These are phyloP conservation scores for Serendipita sp. DNA, from an alignment of 768 basidiomycete species.

Conservation along the genomic window DNA sequence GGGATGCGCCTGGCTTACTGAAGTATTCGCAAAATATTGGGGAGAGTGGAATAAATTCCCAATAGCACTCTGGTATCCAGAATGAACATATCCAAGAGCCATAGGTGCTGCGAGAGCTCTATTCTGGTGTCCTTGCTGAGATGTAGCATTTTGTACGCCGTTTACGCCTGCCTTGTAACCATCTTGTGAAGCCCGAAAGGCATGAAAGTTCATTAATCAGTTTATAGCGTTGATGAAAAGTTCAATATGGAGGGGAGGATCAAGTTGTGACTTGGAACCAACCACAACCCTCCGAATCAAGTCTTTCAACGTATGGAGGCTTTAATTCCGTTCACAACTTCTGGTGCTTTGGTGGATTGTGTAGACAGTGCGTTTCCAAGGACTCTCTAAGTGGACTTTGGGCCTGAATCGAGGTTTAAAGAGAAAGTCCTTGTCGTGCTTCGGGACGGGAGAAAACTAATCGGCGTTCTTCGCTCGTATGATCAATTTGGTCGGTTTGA, in stretches of 20 bases:
- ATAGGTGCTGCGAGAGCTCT: neutral
- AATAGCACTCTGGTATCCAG: neutral
- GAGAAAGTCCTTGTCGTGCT: slow-evolving; percentile 98
- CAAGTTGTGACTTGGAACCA: neutral
- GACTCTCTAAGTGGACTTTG: slow-evolving; percentile 12
- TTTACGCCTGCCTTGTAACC: too few relatives aligned
- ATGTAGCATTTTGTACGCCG: too few relatives aligned
- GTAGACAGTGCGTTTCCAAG: slow-evolving; percentile 86
- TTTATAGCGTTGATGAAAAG: too few relatives aligned
- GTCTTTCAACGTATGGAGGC: slow-evolving; percentile 58
- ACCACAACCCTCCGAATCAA: neutral
- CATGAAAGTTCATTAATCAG: too few relatives aligned
- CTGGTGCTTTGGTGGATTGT: slow-evolving; percentile 95
- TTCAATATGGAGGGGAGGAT: neutral
- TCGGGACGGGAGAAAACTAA: slow-evolving; percentile 88
- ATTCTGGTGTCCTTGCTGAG: too few relatives aligned
- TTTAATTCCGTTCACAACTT: slow-evolving; percentile 95
- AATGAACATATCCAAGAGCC: neutral
- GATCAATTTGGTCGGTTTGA: slow-evolving; percentile 83
- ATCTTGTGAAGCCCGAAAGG: too few relatives aligned
- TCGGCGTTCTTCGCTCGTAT: slow-evolving; percentile 91
- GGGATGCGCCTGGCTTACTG: neutral
- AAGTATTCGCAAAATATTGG: neutral
- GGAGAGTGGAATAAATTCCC: neutral
- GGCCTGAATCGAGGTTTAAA: slow-evolving; percentile 25